These are phyloP conservation scores for Bruguiera hainesii DNA, from an alignment of 441 rosid genomes.

Conservation along the genomic window DNA sequence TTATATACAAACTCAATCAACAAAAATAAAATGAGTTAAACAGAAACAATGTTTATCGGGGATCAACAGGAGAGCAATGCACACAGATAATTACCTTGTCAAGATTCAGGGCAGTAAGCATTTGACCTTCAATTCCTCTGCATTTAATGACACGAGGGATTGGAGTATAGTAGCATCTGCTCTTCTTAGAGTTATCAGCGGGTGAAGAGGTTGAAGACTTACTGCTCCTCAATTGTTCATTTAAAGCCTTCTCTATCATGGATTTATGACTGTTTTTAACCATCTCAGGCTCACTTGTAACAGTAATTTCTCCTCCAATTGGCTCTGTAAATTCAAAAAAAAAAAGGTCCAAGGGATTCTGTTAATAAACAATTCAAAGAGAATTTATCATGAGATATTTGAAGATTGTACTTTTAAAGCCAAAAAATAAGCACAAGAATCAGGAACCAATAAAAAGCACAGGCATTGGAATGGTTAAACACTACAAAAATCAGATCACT, in stretches of 20 bases:
- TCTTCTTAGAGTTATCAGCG: constrained; percentile 34
- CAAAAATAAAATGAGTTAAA: constrained; percentile 11
- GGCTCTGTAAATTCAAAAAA: constrained; percentile 55
- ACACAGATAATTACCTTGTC: constrained; percentile 58
- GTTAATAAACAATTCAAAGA: too few relatives aligned
- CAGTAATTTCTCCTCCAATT: constrained; percentile 83
- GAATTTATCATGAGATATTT: too few relatives aligned
- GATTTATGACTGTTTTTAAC: constrained; percentile 42
- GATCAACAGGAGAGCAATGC: constrained; percentile 7
- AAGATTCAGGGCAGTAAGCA: constrained; percentile 81
- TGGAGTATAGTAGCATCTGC: constrained; percentile 70
- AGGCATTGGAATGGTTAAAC: neutral
- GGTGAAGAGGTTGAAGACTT: constrained; percentile 43
- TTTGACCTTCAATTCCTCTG: constrained; percentile 56
- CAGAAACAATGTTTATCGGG: neutral
- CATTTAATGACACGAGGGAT: constrained; percentile 67
- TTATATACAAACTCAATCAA: constrained; percentile 3
- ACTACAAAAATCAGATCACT: neutral
- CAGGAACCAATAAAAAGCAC: neutral
- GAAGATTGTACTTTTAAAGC: too few relatives aligned
- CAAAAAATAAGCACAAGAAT: too few relatives aligned
- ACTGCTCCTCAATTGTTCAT: constrained; percentile 57
- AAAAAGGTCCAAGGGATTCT: neutral
- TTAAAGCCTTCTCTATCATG: constrained; percentile 60
- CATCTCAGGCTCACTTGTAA: constrained; percentile 53